Conservation (phyloP, 1,284 basidiomycete species). For the Schizopora paradoxa region DNA sequence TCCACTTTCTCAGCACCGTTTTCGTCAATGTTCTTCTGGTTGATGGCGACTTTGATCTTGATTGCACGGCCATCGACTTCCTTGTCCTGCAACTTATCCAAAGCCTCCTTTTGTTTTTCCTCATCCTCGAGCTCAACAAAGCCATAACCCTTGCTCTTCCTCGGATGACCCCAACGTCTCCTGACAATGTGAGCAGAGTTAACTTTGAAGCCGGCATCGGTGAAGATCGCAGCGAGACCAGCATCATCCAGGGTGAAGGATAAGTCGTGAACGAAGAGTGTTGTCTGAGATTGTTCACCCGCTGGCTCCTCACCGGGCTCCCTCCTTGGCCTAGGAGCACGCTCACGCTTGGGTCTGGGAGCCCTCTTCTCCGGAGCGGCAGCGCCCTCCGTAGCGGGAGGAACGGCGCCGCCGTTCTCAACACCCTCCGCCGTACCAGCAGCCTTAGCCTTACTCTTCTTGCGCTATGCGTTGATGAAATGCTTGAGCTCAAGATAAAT, state of each 20-base stretch:
- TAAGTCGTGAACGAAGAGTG: slow-evolving; percentile 93
- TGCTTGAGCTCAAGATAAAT: slow-evolving; percentile 17
- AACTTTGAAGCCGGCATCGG: slow-evolving; percentile 74
- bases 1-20: slow-evolving; percentile 27
- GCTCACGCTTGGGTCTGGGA: slow-evolving; percentile 52
- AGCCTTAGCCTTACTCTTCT: slow-evolving; percentile 36
- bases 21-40: slow-evolving; percentile 37
- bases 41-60: slow-evolving; percentile 86
- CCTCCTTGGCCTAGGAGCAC: slow-evolving; percentile 48
- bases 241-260: slow-evolving; percentile 87
- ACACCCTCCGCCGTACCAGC: slow-evolving; percentile 33
- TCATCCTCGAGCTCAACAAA: slow-evolving; percentile 88
- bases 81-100: slow-evolving; percentile 75
- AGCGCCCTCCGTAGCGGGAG: slow-evolving; percentile 25
- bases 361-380: slow-evolving; percentile 40
- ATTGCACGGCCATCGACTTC: slow-evolving; percentile 75
- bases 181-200: slow-evolving; percentile 83
- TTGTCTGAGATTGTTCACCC: slow-evolving; percentile 78
- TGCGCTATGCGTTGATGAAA: slow-evolving; percentile 42
- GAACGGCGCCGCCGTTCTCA: slow-evolving; percentile 31
- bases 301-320: slow-evolving; percentile 69
- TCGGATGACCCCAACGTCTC: slow-evolving; percentile 72
- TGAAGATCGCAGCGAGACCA: slow-evolving; percentile 72
- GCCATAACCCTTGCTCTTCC: slow-evolving; percentile 89
- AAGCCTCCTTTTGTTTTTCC: slow-evolving; percentile 81